Evolutionary conservation across 768 basidiomycete genomes (phyloP).

Genomic region (Suillus subaureus): DNA sequence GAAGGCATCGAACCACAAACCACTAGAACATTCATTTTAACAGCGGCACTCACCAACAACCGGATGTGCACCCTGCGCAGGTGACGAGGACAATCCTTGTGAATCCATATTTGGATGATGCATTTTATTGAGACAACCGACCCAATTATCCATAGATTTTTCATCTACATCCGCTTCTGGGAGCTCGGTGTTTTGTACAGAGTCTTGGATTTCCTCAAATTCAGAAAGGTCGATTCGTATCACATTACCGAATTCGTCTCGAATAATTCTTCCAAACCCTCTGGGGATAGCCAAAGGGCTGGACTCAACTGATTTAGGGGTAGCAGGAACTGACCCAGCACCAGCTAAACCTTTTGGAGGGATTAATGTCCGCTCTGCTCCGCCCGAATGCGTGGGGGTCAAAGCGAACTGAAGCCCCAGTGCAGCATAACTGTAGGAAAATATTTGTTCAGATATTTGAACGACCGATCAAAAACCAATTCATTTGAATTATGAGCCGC

Average conservation of each 20-base stretch:
- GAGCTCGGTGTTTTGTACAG: not conserved
- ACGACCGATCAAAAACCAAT: constrained; percentile 3
- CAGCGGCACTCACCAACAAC: not conserved
- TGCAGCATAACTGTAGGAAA: constrained; percentile 62
- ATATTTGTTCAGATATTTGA: not conserved
- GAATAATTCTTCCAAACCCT: constrained; percentile 80
- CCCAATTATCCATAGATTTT: constrained; percentile 42
- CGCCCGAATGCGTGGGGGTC: constrained; percentile 70
- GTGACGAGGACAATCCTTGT: not conserved
- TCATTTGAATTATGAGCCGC: constrained; percentile 9
- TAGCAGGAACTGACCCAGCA: not conserved
- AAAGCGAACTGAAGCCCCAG: constrained; percentile 74
- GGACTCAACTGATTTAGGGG: constrained; percentile 1
- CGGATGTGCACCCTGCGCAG: not conserved
- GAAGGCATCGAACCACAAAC: not conserved
- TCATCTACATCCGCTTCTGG: constrained; percentile 35
- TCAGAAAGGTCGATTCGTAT: constrained; percentile 67
- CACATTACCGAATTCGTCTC: constrained; percentile 78
- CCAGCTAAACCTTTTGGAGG: not conserved
- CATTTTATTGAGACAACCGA: constrained; percentile 12
- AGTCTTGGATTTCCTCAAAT: constrained; percentile 37
- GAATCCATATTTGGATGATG: not conserved
- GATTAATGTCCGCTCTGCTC: constrained; percentile 48
- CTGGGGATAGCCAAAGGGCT: constrained; percentile 43
- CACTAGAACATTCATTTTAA: constrained; percentile 5